Conservation (phyloP, 1,284 basidiomycete genomes). For the Moniliella sp. region DNA sequence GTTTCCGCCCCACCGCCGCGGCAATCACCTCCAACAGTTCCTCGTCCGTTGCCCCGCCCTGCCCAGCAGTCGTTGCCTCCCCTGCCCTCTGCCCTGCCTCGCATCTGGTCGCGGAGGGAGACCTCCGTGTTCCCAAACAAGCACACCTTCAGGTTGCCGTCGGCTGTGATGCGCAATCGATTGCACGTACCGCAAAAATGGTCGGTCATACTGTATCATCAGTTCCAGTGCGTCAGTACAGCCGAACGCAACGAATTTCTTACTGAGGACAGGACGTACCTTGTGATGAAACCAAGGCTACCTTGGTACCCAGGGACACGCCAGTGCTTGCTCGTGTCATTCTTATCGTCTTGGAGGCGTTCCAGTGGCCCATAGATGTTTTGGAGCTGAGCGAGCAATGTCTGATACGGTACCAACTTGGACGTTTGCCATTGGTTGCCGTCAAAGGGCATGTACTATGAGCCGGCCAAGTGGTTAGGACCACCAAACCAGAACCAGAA, state of each 20-base stretch:
- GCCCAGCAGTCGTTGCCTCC: slow-evolving; percentile 1
- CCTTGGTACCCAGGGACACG: slow-evolving; percentile 51
- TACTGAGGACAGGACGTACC: slow-evolving; percentile 4
- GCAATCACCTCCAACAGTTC: slow-evolving; percentile 47
- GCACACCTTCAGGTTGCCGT: slow-evolving; percentile 74
- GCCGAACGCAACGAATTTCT: neutral
- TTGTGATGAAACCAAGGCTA: slow-evolving; percentile 55
- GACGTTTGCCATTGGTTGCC: slow-evolving; percentile 57
- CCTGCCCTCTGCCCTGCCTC: slow-evolving; percentile 25
- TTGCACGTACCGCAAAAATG: slow-evolving; percentile 72
- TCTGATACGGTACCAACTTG: slow-evolving; percentile 45
- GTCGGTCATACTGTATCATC: slow-evolving; percentile 41
- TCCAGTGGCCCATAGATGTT: slow-evolving; percentile 4
- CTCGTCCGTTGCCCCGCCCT: slow-evolving; percentile 38
- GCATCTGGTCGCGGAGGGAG: slow-evolving; percentile 54
- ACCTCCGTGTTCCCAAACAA: slow-evolving; percentile 65
- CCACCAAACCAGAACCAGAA: neutral
- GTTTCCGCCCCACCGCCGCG: slow-evolving; percentile 49
- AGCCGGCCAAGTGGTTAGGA: neutral
- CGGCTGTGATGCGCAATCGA: slow-evolving; percentile 58
- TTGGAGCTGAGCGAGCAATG: slow-evolving; percentile 10
- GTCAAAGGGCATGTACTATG: slow-evolving; percentile 63
- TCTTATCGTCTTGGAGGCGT: slow-evolving; percentile 41
- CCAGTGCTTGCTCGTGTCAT: slow-evolving; percentile 62
- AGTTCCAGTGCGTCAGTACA: neutral